Conservation (phyloP, 495 filamentous ascomycete species). For the Tuber magnatum region DNA sequence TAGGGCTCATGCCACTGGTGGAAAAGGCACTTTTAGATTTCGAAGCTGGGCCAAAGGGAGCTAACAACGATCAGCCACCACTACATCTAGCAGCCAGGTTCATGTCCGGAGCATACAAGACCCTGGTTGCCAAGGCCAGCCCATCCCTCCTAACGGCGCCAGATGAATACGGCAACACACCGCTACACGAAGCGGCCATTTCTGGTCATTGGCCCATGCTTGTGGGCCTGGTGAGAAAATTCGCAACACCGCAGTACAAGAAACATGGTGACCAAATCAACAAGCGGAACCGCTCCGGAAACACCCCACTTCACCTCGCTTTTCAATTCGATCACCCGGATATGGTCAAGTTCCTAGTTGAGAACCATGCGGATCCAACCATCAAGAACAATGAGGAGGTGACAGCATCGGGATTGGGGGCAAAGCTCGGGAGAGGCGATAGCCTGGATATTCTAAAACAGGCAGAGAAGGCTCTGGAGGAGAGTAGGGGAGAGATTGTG, state of each 20-base stretch:
- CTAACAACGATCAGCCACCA: background rate
- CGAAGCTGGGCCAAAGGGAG: fast-evolving
- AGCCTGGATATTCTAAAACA: too few species aligned
- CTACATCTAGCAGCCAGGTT: background rate
- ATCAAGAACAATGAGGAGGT: constrained; percentile 5
- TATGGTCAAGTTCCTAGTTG: background rate
- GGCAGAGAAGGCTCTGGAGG: background rate
- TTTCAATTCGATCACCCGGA: background rate
- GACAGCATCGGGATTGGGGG: too few species aligned
- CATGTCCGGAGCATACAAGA: too few species aligned
- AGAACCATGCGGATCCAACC: background rate
- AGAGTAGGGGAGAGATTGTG: too few species aligned
- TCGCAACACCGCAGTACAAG: background rate
- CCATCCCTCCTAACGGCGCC: too few species aligned
- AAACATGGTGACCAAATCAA: background rate
- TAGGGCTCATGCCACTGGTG: background rate
- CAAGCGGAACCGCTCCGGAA: background rate
- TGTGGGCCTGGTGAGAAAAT: background rate
- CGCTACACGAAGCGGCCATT: background rate
- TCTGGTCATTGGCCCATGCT: background rate
- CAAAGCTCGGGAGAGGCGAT: too few species aligned
- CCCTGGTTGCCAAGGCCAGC: too few species aligned
- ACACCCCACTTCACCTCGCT: background rate
- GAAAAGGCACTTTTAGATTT: background rate
- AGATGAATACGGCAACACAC: background rate